A percentile compares a stretch with the other conserved stretches of the same genome.
These are phyloP conservation scores for Phytomonas sp. DNA, from an alignment of 208 protist species.

Conservation along the genomic window DNA sequence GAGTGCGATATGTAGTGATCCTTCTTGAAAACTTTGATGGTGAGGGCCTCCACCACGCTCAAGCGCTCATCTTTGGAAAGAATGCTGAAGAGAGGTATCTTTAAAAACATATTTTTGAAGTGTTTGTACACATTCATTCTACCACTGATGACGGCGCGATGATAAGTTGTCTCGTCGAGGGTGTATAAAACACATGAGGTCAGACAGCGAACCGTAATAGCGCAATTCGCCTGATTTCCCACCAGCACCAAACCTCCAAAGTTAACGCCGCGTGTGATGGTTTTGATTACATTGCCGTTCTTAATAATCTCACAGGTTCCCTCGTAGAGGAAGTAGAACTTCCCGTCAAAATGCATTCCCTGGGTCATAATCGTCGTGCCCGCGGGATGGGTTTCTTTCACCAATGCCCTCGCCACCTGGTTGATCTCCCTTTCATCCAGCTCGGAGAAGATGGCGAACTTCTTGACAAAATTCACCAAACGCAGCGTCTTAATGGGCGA, in stretches of 20 bases:
- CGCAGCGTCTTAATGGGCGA: slow-evolving; percentile 31
- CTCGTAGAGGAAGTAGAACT: slow-evolving; percentile 68
- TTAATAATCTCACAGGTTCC: slow-evolving; percentile 81
- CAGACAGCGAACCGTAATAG: slow-evolving; percentile 71
- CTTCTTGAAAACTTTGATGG: slow-evolving; percentile 40
- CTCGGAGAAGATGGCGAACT: slow-evolving; percentile 63
- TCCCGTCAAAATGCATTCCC: slow-evolving; percentile 43
- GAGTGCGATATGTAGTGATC: slow-evolving; percentile 74
- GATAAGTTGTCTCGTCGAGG: slow-evolving; percentile 76
- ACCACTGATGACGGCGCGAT: slow-evolving; percentile 60
- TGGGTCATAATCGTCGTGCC: slow-evolving; percentile 69
- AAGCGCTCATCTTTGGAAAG: slow-evolving; percentile 81
- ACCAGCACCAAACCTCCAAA: slow-evolving; percentile 87
- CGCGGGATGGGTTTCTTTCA: slow-evolving; percentile 44
- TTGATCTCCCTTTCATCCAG: slow-evolving; percentile 46
- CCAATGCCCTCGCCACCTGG: slow-evolving; percentile 45
- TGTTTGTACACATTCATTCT: slow-evolving; percentile 56
- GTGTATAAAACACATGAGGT: slow-evolving; percentile 73
- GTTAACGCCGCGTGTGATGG: slow-evolving; percentile 41
- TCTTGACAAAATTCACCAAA: slow-evolving; percentile 33
- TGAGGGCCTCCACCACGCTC: slow-evolving; percentile 81
- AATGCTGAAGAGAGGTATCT: slow-evolving; percentile 58
- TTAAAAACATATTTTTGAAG: slow-evolving; percentile 58
- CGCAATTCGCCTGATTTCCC: slow-evolving; percentile 74
- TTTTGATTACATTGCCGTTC: slow-evolving; percentile 54